These are phyloP conservation scores for Coemansia reversa DNA, from an alignment of 192 early-diverging fungal species.

Conservation along the genomic window DNA sequence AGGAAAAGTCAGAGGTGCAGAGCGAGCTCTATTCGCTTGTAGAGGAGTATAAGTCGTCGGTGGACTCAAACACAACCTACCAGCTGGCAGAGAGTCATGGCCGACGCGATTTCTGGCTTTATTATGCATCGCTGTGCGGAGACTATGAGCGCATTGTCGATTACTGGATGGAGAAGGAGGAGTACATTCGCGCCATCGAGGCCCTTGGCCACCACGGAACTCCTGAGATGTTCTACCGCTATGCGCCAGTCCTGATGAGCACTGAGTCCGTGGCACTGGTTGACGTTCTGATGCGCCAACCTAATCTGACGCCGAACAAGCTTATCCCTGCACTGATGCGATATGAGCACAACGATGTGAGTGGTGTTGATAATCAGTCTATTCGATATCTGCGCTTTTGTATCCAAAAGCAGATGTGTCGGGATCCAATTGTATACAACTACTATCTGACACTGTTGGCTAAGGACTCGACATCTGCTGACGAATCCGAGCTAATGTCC, in stretches of 20 bases:
- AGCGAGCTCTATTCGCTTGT: slow-evolving; percentile 76
- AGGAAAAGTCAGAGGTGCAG: slow-evolving; percentile 61
- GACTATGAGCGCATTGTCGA: slow-evolving; percentile 87
- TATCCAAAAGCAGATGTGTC: slow-evolving; percentile 71
- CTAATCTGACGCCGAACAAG: slow-evolving; percentile 75
- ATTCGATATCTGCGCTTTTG: slow-evolving; percentile 86
- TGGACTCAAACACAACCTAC: slow-evolving; percentile 73
- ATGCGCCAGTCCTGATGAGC: slow-evolving; percentile 82
- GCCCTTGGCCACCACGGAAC: slow-evolving; percentile 77
- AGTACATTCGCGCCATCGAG: slow-evolving; percentile 75
- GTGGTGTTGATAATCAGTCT: slow-evolving; percentile 66
- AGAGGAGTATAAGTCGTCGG: slow-evolving; percentile 61
- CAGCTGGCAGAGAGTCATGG: slow-evolving; percentile 86
- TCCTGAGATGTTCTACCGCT: slow-evolving; percentile 85
- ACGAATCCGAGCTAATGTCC: slow-evolving; percentile 68
- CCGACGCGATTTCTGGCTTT: slow-evolving; percentile 74
- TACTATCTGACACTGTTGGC: slow-evolving; percentile 68
- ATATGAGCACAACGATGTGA: slow-evolving; percentile 61
- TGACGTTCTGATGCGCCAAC: slow-evolving; percentile 80
- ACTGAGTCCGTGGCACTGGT: slow-evolving; percentile 82
- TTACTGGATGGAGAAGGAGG: slow-evolving; percentile 77
- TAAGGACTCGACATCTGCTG: slow-evolving; percentile 38
- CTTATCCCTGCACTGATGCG: slow-evolving; percentile 88
- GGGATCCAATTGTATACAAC: slow-evolving; percentile 91
- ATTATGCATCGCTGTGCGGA: slow-evolving; percentile 77